Conservation (phyloP, 345 rosid species). For the Hibiscus syriacus region DNA sequence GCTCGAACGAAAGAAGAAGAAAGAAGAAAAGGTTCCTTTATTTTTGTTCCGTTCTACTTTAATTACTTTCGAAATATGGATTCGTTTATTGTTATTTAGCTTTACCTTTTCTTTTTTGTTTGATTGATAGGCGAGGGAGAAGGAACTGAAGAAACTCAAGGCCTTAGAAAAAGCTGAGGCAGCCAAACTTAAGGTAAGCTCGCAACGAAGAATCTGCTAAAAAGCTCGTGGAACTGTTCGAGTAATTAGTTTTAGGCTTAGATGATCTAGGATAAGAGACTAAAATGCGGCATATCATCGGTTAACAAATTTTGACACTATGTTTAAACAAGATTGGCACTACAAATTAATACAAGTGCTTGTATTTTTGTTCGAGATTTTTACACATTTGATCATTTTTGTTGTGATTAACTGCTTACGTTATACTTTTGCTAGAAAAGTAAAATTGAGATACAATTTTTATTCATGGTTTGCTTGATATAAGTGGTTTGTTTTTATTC, state of each 20-base stretch:
- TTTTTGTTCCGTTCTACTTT: not conserved
- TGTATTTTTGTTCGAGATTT: too few relatives aligned
- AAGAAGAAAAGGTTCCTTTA: slow-evolving; percentile 64
- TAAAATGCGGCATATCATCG: too few relatives aligned
- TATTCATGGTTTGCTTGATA: not conserved
- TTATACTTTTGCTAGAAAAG: too few relatives aligned
- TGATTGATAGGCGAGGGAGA: slow-evolving; percentile 76
- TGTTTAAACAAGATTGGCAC: too few relatives aligned
- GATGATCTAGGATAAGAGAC: too few relatives aligned
- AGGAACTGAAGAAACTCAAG: slow-evolving; percentile 75
- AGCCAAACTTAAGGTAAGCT: slow-evolving; percentile 56
- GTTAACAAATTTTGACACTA: too few relatives aligned
- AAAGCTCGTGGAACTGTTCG: not conserved
- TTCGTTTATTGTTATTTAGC: not conserved
- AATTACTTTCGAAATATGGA: not conserved
- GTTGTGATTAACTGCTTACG: too few relatives aligned
- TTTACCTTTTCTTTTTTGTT: not conserved
- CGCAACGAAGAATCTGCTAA: not conserved
- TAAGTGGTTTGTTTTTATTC: not conserved
- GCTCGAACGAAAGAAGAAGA: slow-evolving; percentile 79
- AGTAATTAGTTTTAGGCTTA: too few relatives aligned
- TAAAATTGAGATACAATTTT: too few relatives aligned
- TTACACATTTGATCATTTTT: too few relatives aligned
- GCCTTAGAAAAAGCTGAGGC: slow-evolving; percentile 65
- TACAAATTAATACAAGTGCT: too few relatives aligned